These are phyloP conservation scores for Ophiosphaerella korrae DNA, from an alignment of 2,329 filamentous ascomycete genomes.

Conservation along the genomic window DNA sequence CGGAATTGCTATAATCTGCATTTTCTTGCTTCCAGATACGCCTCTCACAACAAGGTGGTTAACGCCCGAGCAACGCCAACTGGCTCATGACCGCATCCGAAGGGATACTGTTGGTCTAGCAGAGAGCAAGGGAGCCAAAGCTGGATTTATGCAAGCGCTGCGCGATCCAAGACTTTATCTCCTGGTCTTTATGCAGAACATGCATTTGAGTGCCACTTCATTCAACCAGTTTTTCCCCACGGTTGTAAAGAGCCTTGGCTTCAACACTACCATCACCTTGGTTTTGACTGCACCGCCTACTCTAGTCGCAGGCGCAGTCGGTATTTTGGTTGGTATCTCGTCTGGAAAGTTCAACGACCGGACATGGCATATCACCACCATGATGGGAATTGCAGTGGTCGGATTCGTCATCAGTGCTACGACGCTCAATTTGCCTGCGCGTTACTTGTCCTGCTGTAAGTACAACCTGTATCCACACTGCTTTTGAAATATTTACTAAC, in stretches of 20 bases:
- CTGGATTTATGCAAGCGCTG: slow-evolving; percentile 58
- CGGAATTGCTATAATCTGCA: slow-evolving; percentile 33
- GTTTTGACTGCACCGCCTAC: slow-evolving; percentile 51
- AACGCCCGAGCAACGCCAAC: slow-evolving; percentile 50
- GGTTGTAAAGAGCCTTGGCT: slow-evolving; percentile 57
- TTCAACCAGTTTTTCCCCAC: slow-evolving; percentile 55
- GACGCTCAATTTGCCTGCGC: slow-evolving; percentile 44
- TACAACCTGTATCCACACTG: too few relatives aligned
- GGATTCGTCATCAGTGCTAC: slow-evolving; percentile 46
- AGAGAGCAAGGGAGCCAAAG: slow-evolving; percentile 50
- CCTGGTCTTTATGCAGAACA: slow-evolving; percentile 62
- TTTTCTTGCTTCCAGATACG: slow-evolving; percentile 48
- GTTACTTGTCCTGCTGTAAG: slow-evolving; percentile 28
- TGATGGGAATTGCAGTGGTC: slow-evolving; percentile 43
- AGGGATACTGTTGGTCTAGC: slow-evolving; percentile 56
- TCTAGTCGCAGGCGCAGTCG: slow-evolving; percentile 28
- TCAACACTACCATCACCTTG: slow-evolving; percentile 57
- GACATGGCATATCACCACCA: slow-evolving; percentile 48
- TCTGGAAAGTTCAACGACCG: slow-evolving; percentile 49
- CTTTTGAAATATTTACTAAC: too few relatives aligned
- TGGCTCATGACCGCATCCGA: slow-evolving; percentile 40
- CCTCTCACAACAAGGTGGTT: slow-evolving; percentile 52
- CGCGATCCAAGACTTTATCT: slow-evolving; percentile 59
- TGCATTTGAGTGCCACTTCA: slow-evolving; percentile 56
- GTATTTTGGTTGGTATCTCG: slow-evolving; percentile 39